These are phyloP conservation scores for Spinellus fusiger DNA, from an alignment of 192 early-diverging fungal genomes.

Conservation along the genomic window DNA sequence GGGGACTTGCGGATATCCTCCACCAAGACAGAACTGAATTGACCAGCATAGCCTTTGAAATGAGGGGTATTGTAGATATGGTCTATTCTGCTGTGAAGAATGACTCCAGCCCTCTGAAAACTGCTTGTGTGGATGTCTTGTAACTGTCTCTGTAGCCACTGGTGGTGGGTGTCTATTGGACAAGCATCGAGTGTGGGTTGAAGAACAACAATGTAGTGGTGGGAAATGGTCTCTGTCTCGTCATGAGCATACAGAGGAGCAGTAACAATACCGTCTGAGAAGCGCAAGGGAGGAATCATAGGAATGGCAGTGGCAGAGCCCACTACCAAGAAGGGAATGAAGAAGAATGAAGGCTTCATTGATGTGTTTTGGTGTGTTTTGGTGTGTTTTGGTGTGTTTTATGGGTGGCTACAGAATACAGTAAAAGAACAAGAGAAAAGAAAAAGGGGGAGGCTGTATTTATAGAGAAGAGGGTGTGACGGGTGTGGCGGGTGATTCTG, in stretches of 20 bases:
- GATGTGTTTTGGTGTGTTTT: background rate
- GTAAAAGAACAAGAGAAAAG: conserved; percentile 6
- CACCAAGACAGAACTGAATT: conserved; percentile 52
- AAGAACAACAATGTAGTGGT: conserved; percentile 77
- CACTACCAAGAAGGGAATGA: conserved; percentile 31
- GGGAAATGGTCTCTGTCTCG: conserved; percentile 58
- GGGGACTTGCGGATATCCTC: conserved; percentile 56
- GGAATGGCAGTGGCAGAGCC: conserved; percentile 27
- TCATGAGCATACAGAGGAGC: conserved; percentile 60
- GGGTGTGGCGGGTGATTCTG: too few relatives aligned
- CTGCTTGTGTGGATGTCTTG: conserved; percentile 4
- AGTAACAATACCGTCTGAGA: conserved; percentile 24
- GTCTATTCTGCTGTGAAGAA: conserved; percentile 43
- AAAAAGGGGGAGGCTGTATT: background rate
- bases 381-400: background rate
- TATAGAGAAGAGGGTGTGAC: too few relatives aligned
- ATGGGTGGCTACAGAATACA: background rate
- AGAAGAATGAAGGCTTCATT: conserved; percentile 40
- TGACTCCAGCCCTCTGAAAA: background rate
- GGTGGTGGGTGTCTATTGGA: conserved; percentile 24
- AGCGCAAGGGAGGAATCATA: conserved; percentile 20
- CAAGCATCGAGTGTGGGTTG: conserved; percentile 37
- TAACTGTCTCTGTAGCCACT: conserved; percentile 22
- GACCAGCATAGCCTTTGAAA: conserved; percentile 67
- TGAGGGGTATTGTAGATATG: conserved; percentile 59